Conservation (phyloP, 441 rosid species). For the Arabidopsis lyrata region DNA sequence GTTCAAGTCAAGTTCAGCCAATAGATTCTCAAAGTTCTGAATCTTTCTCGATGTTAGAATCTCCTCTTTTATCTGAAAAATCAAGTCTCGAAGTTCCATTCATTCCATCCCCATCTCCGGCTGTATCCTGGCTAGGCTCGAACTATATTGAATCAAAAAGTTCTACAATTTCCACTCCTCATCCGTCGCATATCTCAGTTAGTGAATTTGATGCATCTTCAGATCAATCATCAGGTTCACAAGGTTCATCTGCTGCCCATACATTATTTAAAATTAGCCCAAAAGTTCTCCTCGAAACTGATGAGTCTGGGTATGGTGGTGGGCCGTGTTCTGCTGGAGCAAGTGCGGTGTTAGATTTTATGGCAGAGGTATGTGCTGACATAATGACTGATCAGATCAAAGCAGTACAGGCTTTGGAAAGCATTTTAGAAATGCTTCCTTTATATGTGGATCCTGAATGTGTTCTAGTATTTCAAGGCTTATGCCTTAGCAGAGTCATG, state of each 20-base stretch:
- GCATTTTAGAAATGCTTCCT: constrained; percentile 82
- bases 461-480: constrained; percentile 85
- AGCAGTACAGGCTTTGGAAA: constrained; percentile 78
- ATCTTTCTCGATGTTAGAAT: constrained; percentile 63
- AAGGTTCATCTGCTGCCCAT: constrained; percentile 58
- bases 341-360: constrained; percentile 86
- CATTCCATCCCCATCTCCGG: constrained; percentile 72
- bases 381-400: constrained; percentile 88
- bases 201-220: constrained; percentile 70
- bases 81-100: constrained; percentile 64
- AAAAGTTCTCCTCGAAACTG: constrained; percentile 75
- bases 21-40: constrained; percentile 77
- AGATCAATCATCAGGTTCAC: constrained; percentile 63
- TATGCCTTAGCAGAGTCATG: constrained; percentile 89
- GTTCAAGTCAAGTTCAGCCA: constrained; percentile 49
- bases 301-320: constrained; percentile 92
- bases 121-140: constrained; percentile 79
- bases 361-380: constrained; percentile 95
- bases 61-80: constrained; percentile 87
- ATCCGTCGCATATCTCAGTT: constrained; percentile 63
- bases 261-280: constrained; percentile 62
- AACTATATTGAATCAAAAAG: constrained; percentile 63
- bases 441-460: constrained; percentile 83
- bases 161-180: constrained; percentile 61
- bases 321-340: constrained; percentile 98